Percentiles rank a stretch among this genome's conserved stretches.
phyloP scores from a whole-genome alignment of 2,329 filamentous ascomycete species.

The Dothideomycetes sp. region DNA sequence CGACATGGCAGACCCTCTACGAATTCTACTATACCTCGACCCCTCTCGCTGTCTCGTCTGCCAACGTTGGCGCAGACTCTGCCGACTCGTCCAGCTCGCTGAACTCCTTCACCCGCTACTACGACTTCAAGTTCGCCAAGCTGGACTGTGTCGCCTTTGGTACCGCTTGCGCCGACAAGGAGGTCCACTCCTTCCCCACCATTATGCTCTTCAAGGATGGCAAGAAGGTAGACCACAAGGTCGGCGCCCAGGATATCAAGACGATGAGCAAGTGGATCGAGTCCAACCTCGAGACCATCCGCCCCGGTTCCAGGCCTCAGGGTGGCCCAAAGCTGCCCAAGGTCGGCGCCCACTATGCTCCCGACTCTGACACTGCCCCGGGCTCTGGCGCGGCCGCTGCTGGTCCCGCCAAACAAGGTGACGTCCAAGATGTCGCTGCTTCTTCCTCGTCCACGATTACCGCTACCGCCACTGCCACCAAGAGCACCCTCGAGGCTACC shows the following conservation, averaged over 20 bases:
- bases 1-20: conserved; percentile 82
- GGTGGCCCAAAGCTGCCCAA: conserved; percentile 58
- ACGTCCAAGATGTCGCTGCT: conserved; percentile 15
- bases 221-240: conserved; percentile 49
- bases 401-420: conserved; percentile 14
- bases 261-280: conserved; percentile 63
- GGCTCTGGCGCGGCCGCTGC: too few species aligned
- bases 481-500: conserved; percentile 35
- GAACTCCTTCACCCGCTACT: conserved; percentile 67
- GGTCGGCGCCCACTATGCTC: conserved; percentile 45
- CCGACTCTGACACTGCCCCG: conserved; percentile 25
- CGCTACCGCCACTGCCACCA: conserved; percentile 24
- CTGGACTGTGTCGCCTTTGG: conserved; percentile 78
- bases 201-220: conserved; percentile 75
- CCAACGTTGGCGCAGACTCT: conserved; percentile 26
- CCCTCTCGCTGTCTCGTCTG: conserved; percentile 41
- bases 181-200: conserved; percentile 62
- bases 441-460: conserved; percentile 17
- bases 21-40: conserved; percentile 92
- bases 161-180: conserved; percentile 61
- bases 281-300: conserved; percentile 61
- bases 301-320: conserved; percentile 67
- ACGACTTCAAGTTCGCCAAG: conserved; percentile 78
- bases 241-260: conserved; percentile 57
- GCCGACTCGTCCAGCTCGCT: conserved; percentile 38